Base-by-base conservation (phyloP, 169 alveolate species). In the Plasmodium falciparum region DNA sequence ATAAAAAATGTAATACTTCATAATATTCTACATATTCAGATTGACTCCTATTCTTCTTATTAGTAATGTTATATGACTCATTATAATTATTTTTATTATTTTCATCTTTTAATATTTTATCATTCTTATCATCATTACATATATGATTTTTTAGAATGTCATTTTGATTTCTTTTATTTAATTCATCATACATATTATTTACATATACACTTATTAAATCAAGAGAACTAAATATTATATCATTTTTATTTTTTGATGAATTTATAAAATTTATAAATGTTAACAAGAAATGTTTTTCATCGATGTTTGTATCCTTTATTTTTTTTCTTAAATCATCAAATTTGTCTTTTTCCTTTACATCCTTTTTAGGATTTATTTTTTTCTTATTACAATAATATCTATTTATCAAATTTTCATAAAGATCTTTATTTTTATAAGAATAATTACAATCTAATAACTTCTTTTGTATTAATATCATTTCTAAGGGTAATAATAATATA, bases 321-420 rank as follows among this genome's bases (percentile, higher is more conserved):
- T 70, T 83, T 50, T 62, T 63, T 63, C 24, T 83, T 54, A 83
- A 26, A 39, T 83, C 74, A 17, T 56, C 85, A 63, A 54, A 54
- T 58, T 69, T 43, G 7, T 59, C 52, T 73, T 45, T 71, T 13
- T 69, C 74, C 29, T 69, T 83, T 58, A 24, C 73, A 24, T 70
- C 73, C 33, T 56, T 74, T 45, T 74, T 83, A 17, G 50, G 20
- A 69, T 24, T 45, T 39, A 39, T 5, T 39, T 39, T 39, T 56
- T 83, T 71, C 65, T 26, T 59, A n/a, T 56, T 62, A 45, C 80
- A 83, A 50, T 83, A 83, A 56, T 83, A 83, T n/a, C 9, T 59
- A 62, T 83, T 71, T 24, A 17, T n/a, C 6, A 83, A 71, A 1
- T 13, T 13, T 2, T 83, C 85, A 70, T 20, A 83, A 4, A 83